Evolutionary conservation across 1,139 yeast species (phyloP).

Genomic region (Geotrichum restrictum): DNA sequence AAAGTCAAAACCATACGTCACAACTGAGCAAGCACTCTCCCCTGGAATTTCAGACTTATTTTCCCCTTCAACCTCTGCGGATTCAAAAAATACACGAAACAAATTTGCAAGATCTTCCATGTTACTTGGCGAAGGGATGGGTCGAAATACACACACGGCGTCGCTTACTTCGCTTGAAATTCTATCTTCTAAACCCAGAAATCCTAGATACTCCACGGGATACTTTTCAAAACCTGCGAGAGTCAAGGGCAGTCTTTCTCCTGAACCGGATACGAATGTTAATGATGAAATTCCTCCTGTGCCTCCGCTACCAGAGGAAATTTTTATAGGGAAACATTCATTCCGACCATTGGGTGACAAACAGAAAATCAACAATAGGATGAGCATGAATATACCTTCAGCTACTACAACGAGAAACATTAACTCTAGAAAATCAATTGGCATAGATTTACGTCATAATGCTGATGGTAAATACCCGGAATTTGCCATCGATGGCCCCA

Average conservation of each 20-base stretch:
- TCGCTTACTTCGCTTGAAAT: constrained; percentile 9
- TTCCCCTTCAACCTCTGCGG: background rate
- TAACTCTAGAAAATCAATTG: constrained; percentile 4
- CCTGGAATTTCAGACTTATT: too few relatives aligned
- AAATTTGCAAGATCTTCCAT: background rate
- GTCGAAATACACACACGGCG: constrained; percentile 4
- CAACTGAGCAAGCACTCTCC: background rate
- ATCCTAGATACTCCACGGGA: constrained; percentile 13
- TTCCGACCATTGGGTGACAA: constrained; percentile 5
- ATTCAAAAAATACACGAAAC: background rate
- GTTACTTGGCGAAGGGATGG: constrained; percentile 7
- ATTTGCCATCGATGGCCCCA: constrained; percentile 9
- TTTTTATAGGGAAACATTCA: constrained; percentile 12
- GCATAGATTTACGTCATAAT: background rate
- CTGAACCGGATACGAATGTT: constrained; percentile 14
- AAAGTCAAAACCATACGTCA: background rate
- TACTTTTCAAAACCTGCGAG: constrained; percentile 8
- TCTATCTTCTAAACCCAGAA: constrained; percentile 4
- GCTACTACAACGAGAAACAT: background rate
- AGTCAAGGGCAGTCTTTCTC: constrained; percentile 15
- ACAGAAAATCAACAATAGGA: background rate
- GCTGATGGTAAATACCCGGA: constrained; percentile 8
- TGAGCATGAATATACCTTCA: constrained; percentile 14
- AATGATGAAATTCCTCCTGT: constrained; percentile 22
- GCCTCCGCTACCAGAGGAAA: constrained; percentile 21